Base-by-base conservation (phyloP, 257 asterid species). In the Solanum okadae region DNA sequence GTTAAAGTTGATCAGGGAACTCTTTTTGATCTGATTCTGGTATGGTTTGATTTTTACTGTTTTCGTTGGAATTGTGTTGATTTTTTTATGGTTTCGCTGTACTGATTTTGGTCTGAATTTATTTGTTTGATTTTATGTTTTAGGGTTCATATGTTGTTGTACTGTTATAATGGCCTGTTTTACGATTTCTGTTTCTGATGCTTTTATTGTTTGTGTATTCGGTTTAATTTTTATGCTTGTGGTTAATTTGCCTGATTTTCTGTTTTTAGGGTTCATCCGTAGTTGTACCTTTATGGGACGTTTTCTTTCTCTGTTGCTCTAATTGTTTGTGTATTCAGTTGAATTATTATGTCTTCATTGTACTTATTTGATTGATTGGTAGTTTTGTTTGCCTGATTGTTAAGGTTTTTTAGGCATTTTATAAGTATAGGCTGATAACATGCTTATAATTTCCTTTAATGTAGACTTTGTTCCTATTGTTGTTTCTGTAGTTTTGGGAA, bases 11-110 rank as follows among this genome's bases (percentile, higher is more conserved):
- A 95, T 73, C 93, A 92, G 91, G 89, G 46, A 23, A 93, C 93
- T 11, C 95, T 93, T 73, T 94, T 94, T 38, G 96, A 93, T 63
- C 92, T 95, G 25, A 92, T 95, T 20, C 23, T 91, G 96, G 98
- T 95, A 75, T 46, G 88, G 23, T 25, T 9, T 15, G 37, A 33
- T 22, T 40, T 9, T 3, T 1, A 22, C 52, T 38, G 10, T 10
- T 33, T 29, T 52, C 34, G 10, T 22, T 20, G 8, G 11, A 22
- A 81, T 81, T 46, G 65, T 79, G 67, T 29, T 15, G 38, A 7
- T 14, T 52, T 44, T 44, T 31, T 70, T 31, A 16, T 87, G 34
- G 75, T 11, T 20, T 18, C 86, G 13, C 83, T 18, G 29, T 85
- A 71, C 63, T 23, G 84, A 84, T 42, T 75, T 52, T 35, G 25